These are phyloP conservation scores for Lentinula sp. DNA, from an alignment of 768 basidiomycete species.

Conservation along the genomic window DNA sequence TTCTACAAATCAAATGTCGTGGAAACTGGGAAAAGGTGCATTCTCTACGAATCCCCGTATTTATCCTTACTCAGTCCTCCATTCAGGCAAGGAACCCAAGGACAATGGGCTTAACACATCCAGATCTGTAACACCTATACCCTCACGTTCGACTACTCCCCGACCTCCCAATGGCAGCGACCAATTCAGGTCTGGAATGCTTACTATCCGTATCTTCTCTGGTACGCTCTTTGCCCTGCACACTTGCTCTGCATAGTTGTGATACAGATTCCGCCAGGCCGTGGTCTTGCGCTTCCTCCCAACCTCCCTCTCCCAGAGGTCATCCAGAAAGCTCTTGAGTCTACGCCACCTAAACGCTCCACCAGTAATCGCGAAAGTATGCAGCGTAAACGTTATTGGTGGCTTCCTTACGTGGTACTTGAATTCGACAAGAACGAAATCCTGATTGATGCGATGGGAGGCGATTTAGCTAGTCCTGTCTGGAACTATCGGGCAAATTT, in stretches of 20 bases:
- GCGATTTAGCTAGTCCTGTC: constrained; percentile 82
- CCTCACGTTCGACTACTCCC: constrained; percentile 77
- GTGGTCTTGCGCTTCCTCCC: constrained; percentile 75
- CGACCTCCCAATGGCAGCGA: constrained; percentile 48
- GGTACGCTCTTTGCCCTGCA: constrained; percentile 39
- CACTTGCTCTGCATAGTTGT: not conserved
- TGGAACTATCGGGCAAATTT: constrained; percentile 98
- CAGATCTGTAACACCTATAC: constrained; percentile 75
- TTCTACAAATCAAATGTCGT: constrained; percentile 38
- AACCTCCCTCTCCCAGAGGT: constrained; percentile 77
- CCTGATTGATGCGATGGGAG: constrained; percentile 91
- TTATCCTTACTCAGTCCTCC: not conserved
- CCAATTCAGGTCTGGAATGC: constrained; percentile 82
- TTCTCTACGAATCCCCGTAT: not conserved
- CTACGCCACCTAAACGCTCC: constrained; percentile 44
- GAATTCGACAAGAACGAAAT: constrained; percentile 99
- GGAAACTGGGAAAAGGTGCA: constrained; percentile 43
- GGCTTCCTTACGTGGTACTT: constrained; percentile 95
- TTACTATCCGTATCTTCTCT: constrained; percentile 94
- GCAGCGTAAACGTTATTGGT: constrained; percentile 92
- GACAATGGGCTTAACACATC: constrained; percentile 62
- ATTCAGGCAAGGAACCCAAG: constrained; percentile 65
- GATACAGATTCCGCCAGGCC: constrained; percentile 39
- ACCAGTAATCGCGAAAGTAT: constrained; percentile 83
- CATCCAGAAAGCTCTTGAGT: constrained; percentile 76